Evolutionary conservation across 2,329 filamentous ascomycete species (phyloP), one percentile per base, ranked within the genome.

Genomic region (Penicillium sp.): DNA sequence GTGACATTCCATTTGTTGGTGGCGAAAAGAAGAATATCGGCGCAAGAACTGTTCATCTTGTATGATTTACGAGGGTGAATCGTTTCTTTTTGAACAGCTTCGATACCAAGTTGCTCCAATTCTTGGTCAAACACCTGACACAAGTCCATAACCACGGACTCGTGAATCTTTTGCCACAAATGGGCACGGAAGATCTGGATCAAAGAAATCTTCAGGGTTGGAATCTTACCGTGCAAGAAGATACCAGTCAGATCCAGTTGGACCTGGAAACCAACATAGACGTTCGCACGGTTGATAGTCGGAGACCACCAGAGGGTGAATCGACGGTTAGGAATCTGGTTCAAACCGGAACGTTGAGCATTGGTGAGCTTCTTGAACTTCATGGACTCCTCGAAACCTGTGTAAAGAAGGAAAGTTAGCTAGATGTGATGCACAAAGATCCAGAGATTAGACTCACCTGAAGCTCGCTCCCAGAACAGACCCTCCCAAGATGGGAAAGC

Each of bases 11-110:
- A 99, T 76, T 98, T 99, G 80, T 98, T 95, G 63, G 90, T 96
- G 37, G 95, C 93, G 71, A 99, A 99, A 10, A 99, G 85, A 54
- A 98, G 83, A 62, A 99, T 97, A 75, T 99, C 95, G 4, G 96
- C 95, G 70, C 95, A 98, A 57, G 93, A 98, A 69, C 93, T 97
- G 82, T 99, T 99, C 95, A 99, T 99, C 86, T 99, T 99, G 86
- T 99, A 99, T 4, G 92, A 97, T 79, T 99, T 99, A 85, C 95
- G 86, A 52, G 95, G 95, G 81, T 99, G 95, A 58, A 99, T 99
- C 0, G 95, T 98, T 80, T 99, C 95, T 77, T 99, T 99, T 73
- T 99, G 95, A 4, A 98, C 95, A 2, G 92, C 96, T 77, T 99
- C 95, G 57, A 99, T 97, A 35, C 93, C 93, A 4, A 99, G 82